These are phyloP conservation scores for Xylaria sp. DNA, from an alignment of 2,329 filamentous ascomycete species.

Conservation along the genomic window DNA sequence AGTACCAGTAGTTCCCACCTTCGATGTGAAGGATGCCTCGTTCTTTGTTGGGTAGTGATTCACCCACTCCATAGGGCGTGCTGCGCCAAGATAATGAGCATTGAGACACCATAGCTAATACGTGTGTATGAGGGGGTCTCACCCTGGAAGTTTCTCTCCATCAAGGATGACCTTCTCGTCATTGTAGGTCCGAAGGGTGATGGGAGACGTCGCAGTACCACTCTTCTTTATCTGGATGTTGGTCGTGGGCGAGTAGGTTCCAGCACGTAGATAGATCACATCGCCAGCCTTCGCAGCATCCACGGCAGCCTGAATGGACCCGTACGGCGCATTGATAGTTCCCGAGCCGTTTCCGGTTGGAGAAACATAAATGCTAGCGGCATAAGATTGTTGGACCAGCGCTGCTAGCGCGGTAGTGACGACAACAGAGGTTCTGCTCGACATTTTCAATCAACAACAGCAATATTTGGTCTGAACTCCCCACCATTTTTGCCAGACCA, in stretches of 20 bases:
- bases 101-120: neutral
- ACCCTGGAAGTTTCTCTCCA: slow-evolving; percentile 47
- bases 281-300: slow-evolving; percentile 53
- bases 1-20: slow-evolving; percentile 51
- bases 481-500: neutral
- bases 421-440: neutral
- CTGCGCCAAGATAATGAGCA: slow-evolving; percentile 1
- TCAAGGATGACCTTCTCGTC: slow-evolving; percentile 53
- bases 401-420: neutral
- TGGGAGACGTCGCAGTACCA: slow-evolving; percentile 48
- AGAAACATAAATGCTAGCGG: slow-evolving; percentile 52
- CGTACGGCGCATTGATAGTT: slow-evolving; percentile 47
- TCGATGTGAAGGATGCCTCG: slow-evolving; percentile 55
- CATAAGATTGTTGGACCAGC: slow-evolving; percentile 17
- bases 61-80: slow-evolving; percentile 47
- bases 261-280: slow-evolving; percentile 50
- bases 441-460: slow-evolving; percentile 6
- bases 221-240: slow-evolving; percentile 55
- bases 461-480: neutral
- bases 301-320: slow-evolving; percentile 54
- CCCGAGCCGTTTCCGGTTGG: slow-evolving; percentile 49
- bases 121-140: neutral
- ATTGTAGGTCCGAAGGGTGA: slow-evolving; percentile 50
- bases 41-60: slow-evolving; percentile 47
- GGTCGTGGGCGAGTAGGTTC: slow-evolving; percentile 51